These are phyloP conservation scores for Adansonia gregorii DNA, from an alignment of 441 rosid genomes.

Conservation along the genomic window DNA sequence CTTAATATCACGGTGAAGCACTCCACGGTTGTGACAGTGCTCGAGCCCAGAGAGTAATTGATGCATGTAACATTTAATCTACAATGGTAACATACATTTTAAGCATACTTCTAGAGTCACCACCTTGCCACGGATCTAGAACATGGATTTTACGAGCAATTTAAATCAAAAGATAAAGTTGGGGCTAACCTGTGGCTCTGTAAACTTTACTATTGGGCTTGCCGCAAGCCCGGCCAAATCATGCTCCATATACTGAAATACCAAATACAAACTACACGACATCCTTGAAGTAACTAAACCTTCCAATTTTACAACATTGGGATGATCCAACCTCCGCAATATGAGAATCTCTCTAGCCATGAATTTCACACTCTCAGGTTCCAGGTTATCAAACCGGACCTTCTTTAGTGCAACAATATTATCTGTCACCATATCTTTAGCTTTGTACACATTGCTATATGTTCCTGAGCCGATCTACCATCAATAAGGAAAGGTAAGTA, in stretches of 20 bases:
- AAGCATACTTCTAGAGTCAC: slow-evolving; percentile 8
- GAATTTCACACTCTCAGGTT: slow-evolving; percentile 88
- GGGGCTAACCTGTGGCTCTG: slow-evolving; percentile 76
- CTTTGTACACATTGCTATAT: slow-evolving; percentile 93
- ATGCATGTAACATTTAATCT: slow-evolving; percentile 87
- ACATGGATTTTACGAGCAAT: slow-evolving; percentile 1
- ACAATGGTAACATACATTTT: slow-evolving; percentile 7
- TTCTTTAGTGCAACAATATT: slow-evolving; percentile 91
- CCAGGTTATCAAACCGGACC: slow-evolving; percentile 88
- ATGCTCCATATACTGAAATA: slow-evolving; percentile 87
- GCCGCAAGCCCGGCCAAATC: slow-evolving; percentile 96
- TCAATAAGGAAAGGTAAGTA: slow-evolving; percentile 23
- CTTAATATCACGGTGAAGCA: slow-evolving; percentile 94
- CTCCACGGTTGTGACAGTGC: slow-evolving; percentile 83
- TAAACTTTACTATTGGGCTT: slow-evolving; percentile 76
- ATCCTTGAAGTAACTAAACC: slow-evolving; percentile 94
- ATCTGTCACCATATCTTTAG: slow-evolving; percentile 77
- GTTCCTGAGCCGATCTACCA: slow-evolving; percentile 94
- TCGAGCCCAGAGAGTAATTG: slow-evolving; percentile 86
- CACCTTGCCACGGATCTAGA: slow-evolving; percentile 14
- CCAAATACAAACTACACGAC: slow-evolving; percentile 94
- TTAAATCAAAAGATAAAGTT: slow-evolving; percentile 25
- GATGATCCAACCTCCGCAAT: slow-evolving; percentile 79
- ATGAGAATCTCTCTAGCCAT: slow-evolving; percentile 97
- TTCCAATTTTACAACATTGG: slow-evolving; percentile 84